Evolutionary conservation across 2,329 filamentous ascomycete genomes (phyloP).

Genomic region (Coleophoma cylindrospora): DNA sequence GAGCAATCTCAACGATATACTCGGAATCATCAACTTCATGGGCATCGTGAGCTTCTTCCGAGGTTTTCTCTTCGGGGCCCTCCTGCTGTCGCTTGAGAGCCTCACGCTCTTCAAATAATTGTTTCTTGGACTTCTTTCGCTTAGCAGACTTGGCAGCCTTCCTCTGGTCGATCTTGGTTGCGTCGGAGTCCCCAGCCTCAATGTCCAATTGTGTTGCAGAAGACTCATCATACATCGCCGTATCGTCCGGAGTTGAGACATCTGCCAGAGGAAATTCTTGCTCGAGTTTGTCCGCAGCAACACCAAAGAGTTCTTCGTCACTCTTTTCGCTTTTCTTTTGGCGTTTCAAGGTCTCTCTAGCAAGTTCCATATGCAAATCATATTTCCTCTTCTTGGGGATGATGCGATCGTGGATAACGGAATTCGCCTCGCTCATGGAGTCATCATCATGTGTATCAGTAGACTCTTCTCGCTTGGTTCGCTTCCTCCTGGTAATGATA

Average conservation of each 20-base stretch:
- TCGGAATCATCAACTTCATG: constrained; percentile 24
- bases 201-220: constrained; percentile 43
- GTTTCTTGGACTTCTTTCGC: constrained; percentile 77
- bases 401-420: constrained; percentile 53
- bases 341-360: constrained; percentile 55
- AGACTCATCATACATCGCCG: constrained; percentile 42
- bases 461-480: constrained; percentile 14
- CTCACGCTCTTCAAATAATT: constrained; percentile 64
- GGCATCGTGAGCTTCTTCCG: constrained; percentile 30
- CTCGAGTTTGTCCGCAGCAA: constrained; percentile 50
- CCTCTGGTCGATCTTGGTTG: constrained; percentile 45
- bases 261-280: constrained; percentile 37
- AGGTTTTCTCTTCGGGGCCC: constrained; percentile 32
- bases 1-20: constrained; percentile 30
- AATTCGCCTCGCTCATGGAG: constrained; percentile 68
- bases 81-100: constrained; percentile 53
- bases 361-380: constrained; percentile 60
- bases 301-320: constrained; percentile 72
- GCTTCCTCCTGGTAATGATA: constrained; percentile 8
- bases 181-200: constrained; percentile 36
- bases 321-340: constrained; percentile 76
- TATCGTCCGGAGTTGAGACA: constrained; percentile 38
- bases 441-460: constrained; percentile 54
- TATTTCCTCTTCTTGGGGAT: constrained; percentile 69
- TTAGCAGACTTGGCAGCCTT: constrained; percentile 48